A percentile compares a stretch with the other conserved stretches of the same genome.
phyloP scores from a whole-genome alignment of 768 basidiomycete genomes.

The Coprinellus aureogranulatus region DNA sequence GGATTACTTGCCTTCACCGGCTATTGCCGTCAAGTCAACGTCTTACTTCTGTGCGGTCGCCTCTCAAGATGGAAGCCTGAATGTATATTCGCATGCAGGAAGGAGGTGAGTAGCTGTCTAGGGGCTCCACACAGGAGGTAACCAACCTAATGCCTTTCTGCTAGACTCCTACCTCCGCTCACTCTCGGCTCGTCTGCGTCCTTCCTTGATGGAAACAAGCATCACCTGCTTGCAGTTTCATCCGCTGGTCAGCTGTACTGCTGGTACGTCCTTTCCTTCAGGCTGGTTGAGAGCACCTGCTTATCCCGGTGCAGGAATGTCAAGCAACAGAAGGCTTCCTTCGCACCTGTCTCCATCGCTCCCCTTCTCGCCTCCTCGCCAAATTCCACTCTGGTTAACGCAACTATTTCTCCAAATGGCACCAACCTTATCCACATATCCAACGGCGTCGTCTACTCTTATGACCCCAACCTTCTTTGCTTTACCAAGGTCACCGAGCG shows the following conservation, averaged over 20 bases:
- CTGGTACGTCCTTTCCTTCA: constrained; percentile 52
- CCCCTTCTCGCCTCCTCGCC: constrained; percentile 57
- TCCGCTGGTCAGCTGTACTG: constrained; percentile 67
- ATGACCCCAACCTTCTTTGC: constrained; percentile 60
- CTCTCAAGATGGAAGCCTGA: constrained; percentile 75
- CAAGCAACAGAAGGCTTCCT: constrained; percentile 61
- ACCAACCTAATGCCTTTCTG: constrained; percentile 3
- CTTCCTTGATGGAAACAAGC: constrained; percentile 63
- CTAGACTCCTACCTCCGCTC: constrained; percentile 75
- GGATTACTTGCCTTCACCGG: constrained; percentile 79
- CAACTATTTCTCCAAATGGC: constrained; percentile 75
- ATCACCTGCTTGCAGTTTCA: constrained; percentile 71
- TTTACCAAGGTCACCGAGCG: constrained; percentile 78
- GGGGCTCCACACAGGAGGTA: constrained; percentile 17
- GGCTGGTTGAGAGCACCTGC: no score
- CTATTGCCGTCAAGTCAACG: constrained; percentile 66
- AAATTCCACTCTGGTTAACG: constrained; percentile 61
- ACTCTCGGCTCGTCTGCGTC: constrained; percentile 69
- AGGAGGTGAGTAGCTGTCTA: constrained; percentile 52
- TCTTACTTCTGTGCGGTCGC: constrained; percentile 70
- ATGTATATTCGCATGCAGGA: constrained; percentile 81
- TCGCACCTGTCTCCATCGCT: constrained; percentile 62
- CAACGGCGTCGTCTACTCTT: constrained; percentile 76
- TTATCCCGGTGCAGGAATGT: constrained; percentile 56
- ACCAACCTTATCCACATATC: constrained; percentile 74